Conservation (phyloP, 129 eudicot species). For the Artemisia annua region DNA sequence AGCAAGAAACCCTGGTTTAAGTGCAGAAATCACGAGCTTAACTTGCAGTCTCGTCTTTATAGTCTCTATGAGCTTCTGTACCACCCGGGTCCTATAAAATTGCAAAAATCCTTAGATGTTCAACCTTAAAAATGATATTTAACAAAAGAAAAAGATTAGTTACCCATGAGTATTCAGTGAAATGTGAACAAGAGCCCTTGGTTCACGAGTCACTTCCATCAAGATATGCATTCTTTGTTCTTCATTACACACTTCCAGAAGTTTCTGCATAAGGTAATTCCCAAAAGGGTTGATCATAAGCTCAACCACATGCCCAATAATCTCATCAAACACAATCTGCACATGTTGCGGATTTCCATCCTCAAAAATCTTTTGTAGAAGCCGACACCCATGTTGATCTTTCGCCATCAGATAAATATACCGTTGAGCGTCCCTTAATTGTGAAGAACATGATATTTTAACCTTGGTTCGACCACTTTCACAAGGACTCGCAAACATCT, state of each 20-base stretch:
- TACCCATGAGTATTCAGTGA: conserved; percentile 81
- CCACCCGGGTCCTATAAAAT: conserved; percentile 67
- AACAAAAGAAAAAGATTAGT: background rate
- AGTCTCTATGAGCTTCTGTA: conserved; percentile 80
- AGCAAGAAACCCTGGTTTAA: conserved; percentile 72
- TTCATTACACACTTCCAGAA: conserved; percentile 70
- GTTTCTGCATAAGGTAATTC: conserved; percentile 82
- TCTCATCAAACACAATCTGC: conserved; percentile 60
- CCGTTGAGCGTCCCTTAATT: conserved; percentile 44
- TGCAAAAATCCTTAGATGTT: background rate
- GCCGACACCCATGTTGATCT: conserved; percentile 86
- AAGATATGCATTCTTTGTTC: conserved; percentile 72
- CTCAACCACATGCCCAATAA: conserved; percentile 65
- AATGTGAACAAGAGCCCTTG: conserved; percentile 56
- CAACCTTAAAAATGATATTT: background rate
- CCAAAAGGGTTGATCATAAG: conserved; percentile 82
- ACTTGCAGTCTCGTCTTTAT: conserved; percentile 61
- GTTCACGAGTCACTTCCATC: conserved; percentile 48
- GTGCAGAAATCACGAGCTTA: conserved; percentile 53
- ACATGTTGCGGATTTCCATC: conserved; percentile 64
- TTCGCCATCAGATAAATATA: conserved; percentile 55
- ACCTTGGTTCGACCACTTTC: conserved; percentile 40
- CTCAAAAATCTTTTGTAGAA: conserved; percentile 66
- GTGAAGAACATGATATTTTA: conserved; percentile 21
- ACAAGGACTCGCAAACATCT: conserved; percentile 22